phyloP scores from a whole-genome alignment of 106 monocot genomes.

The Posidonia australis region DNA sequence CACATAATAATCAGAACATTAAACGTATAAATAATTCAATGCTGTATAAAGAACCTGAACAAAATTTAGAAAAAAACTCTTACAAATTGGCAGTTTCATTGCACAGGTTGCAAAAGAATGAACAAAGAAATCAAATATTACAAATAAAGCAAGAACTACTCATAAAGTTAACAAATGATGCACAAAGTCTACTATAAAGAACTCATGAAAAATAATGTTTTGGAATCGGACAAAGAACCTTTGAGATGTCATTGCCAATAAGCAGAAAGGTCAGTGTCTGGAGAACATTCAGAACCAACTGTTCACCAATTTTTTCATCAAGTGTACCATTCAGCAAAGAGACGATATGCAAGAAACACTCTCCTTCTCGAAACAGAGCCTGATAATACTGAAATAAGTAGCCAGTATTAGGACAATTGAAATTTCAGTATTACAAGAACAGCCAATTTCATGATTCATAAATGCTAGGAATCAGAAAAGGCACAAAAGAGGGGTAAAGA shows the following conservation, averaged over 20 bases:
- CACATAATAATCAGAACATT: conserved; percentile 1
- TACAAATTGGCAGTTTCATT: neutral
- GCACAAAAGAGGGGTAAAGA: neutral
- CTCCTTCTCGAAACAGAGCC: conserved; percentile 68
- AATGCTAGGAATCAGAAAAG: neutral
- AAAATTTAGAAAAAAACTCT: neutral
- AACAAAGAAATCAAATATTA: too few species aligned
- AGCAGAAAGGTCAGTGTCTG: conserved; percentile 73
- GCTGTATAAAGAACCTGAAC: neutral
- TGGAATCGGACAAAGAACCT: conserved; percentile 26
- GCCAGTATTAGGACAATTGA: neutral
- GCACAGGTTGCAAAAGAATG: too few species aligned
- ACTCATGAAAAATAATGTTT: neutral
- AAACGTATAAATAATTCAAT: neutral
- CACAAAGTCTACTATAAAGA: too few species aligned
- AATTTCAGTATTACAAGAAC: neutral
- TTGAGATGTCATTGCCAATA: conserved; percentile 59
- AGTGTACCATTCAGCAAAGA: conserved; percentile 81
- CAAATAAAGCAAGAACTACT: too few species aligned
- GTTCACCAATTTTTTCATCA: conserved; percentile 72
- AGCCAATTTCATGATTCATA: too few species aligned
- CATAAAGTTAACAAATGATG: too few species aligned
- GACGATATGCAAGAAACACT: conserved; percentile 94
- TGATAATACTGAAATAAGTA: conserved; percentile 63
- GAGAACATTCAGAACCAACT: conserved; percentile 79